Percentiles rank a stretch among this genome's conserved stretches.
Conservation (phyloP, 78 protist species). For the Anaeramoeba ignava region DNA sequence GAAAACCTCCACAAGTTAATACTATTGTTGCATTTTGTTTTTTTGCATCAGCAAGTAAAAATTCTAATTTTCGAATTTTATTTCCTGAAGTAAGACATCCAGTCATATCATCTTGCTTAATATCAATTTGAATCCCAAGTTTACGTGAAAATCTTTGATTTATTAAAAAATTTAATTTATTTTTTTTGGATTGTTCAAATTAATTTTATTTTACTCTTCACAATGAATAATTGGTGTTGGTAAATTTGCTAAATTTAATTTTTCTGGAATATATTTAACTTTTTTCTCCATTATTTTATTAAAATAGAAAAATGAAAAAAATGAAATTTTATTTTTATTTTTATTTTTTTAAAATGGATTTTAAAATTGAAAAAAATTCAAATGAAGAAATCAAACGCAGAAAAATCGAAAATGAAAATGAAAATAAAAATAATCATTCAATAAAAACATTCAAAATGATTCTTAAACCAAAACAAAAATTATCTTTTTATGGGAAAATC, state of each 20-base stretch:
- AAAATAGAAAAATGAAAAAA: background rate
- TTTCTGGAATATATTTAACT: background rate
- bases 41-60: slow-evolving; percentile 11
- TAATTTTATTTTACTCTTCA: too few relatives aligned
- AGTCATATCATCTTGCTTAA: slow-evolving; percentile 13
- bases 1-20: slow-evolving; percentile 16
- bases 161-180: too few relatives aligned
- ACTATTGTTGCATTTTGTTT: background rate
- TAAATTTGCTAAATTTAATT: background rate
- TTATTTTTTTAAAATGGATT: too few relatives aligned
- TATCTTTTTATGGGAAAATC: too few relatives aligned
- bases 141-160: too few relatives aligned
- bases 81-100: slow-evolving; percentile 7
- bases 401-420: too few relatives aligned
- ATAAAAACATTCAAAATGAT: too few relatives aligned
- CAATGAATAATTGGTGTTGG: background rate
- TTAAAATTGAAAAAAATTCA: too few relatives aligned
- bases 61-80: slow-evolving; percentile 23
- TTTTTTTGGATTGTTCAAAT: too few relatives aligned
- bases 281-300: background rate
- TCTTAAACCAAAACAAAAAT: too few relatives aligned
- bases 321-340: background rate
- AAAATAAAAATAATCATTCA: too few relatives aligned
- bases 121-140: background rate
- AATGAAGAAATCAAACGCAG: too few relatives aligned